Conservation (phyloP, 2,329 filamentous ascomycete species). For the Epichloe elymi region DNA sequence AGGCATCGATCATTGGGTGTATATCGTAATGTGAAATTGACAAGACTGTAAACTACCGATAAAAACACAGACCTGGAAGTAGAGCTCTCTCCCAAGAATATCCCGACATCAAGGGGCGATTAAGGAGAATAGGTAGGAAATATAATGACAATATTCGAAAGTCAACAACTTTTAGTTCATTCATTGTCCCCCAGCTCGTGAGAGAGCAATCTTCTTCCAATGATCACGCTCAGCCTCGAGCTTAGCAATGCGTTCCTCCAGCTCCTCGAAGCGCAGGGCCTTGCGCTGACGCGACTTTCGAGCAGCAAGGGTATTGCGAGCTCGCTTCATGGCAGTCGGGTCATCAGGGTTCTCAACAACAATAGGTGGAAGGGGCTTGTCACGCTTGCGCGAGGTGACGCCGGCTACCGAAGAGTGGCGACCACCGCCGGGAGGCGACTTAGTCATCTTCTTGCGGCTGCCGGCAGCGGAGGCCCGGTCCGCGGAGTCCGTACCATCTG, state of each 20-base stretch:
- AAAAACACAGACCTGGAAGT: background rate
- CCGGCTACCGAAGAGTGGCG: conserved; percentile 59
- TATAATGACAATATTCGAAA: background rate
- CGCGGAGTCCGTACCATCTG: conserved; percentile 36
- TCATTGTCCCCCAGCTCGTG: conserved; percentile 13
- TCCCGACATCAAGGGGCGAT: background rate
- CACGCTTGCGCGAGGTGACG: conserved; percentile 59
- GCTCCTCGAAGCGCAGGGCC: conserved; percentile 57
- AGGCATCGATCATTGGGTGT: too few relatives aligned
- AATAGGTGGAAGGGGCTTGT: conserved; percentile 71
- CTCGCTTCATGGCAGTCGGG: conserved; percentile 76
- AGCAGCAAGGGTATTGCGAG: conserved; percentile 83
- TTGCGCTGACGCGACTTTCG: conserved; percentile 87
- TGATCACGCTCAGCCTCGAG: conserved; percentile 53
- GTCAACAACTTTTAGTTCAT: conserved; percentile 1
- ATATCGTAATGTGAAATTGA: background rate
- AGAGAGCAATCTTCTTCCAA: conserved; percentile 46
- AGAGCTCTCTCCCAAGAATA: background rate
- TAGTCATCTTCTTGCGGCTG: conserved; percentile 33
- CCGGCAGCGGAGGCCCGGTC: conserved; percentile 25
- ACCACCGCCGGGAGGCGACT: conserved; percentile 26
- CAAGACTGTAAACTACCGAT: background rate
- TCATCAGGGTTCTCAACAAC: conserved; percentile 62
- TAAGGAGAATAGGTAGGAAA: background rate
- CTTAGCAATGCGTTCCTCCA: conserved; percentile 61